Conservation (phyloP, 805 yeast species). For the Candida silvicultrix region DNA sequence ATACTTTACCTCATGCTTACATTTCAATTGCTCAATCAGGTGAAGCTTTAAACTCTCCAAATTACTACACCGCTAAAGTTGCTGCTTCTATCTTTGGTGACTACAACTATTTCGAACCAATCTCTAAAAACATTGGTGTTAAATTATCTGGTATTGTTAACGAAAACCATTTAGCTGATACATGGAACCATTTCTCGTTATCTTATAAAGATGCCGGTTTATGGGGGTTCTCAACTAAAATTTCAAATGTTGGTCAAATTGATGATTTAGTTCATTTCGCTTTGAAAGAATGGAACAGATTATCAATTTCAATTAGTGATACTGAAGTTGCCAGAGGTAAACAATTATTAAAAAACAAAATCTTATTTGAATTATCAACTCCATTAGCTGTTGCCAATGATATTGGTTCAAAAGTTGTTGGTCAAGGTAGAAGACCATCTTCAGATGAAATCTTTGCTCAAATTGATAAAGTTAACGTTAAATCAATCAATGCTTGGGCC, state of each 20-base stretch:
- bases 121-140: conserved; percentile 54
- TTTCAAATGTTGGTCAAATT: conserved; percentile 49
- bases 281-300: conserved; percentile 83
- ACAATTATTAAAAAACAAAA: conserved; percentile 57
- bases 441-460: conserved; percentile 50
- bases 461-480: conserved; percentile 57
- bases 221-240: conserved; percentile 74
- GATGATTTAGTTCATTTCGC: conserved; percentile 80
- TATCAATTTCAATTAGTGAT: conserved; percentile 66
- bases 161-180: conserved; percentile 69
- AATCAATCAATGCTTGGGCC: conserved; percentile 69
- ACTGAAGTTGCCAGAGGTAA: conserved; percentile 77
- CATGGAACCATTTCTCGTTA: conserved; percentile 63
- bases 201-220: conserved; percentile 75
- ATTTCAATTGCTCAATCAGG: conserved; percentile 71
- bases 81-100: conserved; percentile 61
- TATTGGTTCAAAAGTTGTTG: conserved; percentile 54
- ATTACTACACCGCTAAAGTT: conserved; percentile 66
- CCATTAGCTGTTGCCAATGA: conserved; percentile 46
- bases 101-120: conserved; percentile 47
- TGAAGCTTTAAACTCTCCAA: conserved; percentile 56
- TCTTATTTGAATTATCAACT: conserved; percentile 44
- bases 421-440: conserved; percentile 57
- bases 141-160: conserved; percentile 63
- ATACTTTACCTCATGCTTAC: conserved; percentile 76